phyloP scores from a whole-genome alignment of 1,284 basidiomycete species.

The Exobasidium rhododendri region DNA sequence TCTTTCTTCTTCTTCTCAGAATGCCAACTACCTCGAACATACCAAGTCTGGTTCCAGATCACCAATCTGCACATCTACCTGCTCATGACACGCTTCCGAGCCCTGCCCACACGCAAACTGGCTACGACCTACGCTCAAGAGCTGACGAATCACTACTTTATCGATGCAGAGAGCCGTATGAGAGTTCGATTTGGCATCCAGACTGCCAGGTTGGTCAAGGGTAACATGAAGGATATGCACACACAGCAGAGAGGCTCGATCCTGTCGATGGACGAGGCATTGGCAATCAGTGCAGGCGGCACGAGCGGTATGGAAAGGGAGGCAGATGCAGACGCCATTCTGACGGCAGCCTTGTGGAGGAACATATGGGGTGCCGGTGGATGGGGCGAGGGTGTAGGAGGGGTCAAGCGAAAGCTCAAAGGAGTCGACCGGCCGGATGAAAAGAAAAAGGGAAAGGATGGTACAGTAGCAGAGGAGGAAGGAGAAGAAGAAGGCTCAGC shows the following conservation, averaged over 20 bases:
- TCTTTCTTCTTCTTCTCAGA: constrained; percentile 60
- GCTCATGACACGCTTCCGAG: constrained; percentile 79
- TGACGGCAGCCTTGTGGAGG: constrained; percentile 86
- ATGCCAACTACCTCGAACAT: constrained; percentile 83
- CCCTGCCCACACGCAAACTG: constrained; percentile 66
- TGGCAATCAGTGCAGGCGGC: constrained; percentile 59
- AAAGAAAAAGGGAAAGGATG: constrained; percentile 24
- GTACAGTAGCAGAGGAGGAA: constrained; percentile 26
- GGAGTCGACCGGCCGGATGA: constrained; percentile 36
- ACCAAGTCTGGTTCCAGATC: constrained; percentile 95
- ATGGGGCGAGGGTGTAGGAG: constrained; percentile 56
- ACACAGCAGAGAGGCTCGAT: constrained; percentile 87
- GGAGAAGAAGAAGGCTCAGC: constrained; percentile 13
- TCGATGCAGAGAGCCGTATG: constrained; percentile 88
- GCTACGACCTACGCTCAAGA: constrained; percentile 71
- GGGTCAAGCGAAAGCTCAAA: constrained; percentile 53
- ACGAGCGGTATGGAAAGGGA: constrained; percentile 57
- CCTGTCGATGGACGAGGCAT: constrained; percentile 75
- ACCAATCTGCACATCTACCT: constrained; percentile 92
- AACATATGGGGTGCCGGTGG: constrained; percentile 68
- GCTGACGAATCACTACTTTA: constrained; percentile 91
- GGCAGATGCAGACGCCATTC: constrained; percentile 30
- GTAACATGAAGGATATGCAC: constrained; percentile 83
- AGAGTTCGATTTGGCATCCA: constrained; percentile 68
- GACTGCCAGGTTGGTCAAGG: constrained; percentile 75